Evolutionary conservation across 2,329 filamentous ascomycete species (phyloP).

Genomic region (Biscogniauxia mediterranea): DNA sequence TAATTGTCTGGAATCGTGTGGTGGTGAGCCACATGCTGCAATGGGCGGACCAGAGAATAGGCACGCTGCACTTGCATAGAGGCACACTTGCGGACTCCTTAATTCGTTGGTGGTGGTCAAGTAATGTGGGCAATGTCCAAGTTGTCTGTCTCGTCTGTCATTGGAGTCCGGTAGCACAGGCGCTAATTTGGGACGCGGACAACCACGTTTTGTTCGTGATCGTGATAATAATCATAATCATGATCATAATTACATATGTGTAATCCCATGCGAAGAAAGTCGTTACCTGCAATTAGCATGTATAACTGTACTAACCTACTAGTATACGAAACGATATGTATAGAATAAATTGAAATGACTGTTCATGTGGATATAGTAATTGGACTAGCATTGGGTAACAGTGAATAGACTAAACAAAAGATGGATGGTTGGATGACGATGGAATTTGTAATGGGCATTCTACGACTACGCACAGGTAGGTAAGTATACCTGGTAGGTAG

Average conservation of each 20-base stretch:
- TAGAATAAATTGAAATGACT: too few species aligned
- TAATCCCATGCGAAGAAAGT: too few species aligned
- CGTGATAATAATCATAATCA: not conserved
- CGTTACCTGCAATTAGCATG: too few species aligned
- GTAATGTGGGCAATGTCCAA: not conserved
- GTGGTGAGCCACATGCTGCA: not conserved
- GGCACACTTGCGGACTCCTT: not conserved
- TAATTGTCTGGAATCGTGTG: not conserved
- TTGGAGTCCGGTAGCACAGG: not conserved
- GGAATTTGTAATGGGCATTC: constrained; percentile 7
- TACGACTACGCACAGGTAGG: not conserved
- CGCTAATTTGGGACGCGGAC: not conserved
- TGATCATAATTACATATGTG: too few species aligned
- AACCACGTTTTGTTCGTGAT: not conserved
- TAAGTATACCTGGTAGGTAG: too few species aligned
- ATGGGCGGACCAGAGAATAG: not conserved
- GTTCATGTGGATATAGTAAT: too few species aligned
- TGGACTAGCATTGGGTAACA: not conserved
- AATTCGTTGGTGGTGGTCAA: not conserved
- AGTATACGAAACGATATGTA: too few species aligned
- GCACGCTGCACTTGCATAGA: not conserved
- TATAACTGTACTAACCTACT: too few species aligned
- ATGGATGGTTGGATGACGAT: constrained; percentile 15
- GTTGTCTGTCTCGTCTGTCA: not conserved
- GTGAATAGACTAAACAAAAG: constrained; percentile 7